Evolutionary conservation across 768 basidiomycete genomes (phyloP), one percentile per base, ranked within the genome.

Genomic region (Suillus americanus): DNA sequence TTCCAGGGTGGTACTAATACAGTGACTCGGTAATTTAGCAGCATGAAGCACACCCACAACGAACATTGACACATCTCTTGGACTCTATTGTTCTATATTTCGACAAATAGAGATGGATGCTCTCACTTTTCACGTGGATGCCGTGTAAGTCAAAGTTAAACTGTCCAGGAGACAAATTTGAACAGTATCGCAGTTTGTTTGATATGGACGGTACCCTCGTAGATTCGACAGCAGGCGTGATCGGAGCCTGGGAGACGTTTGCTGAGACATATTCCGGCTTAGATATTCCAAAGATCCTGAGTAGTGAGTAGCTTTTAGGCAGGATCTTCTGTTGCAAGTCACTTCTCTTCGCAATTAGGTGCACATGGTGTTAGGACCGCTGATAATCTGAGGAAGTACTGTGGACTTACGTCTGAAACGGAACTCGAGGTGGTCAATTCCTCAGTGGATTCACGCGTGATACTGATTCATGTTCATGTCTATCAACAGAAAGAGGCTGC

Each of bases 181-280:
- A 61, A 13, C 6, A 14, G n/a, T n/a, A 33, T 53, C 23, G 1
- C 64, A 91, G 90, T 64, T 79, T 92, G 16, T 91, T 91, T 71
- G 90, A 92, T 73, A 92, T 92, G 91, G 91, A 92, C 73, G 90
- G 90, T 62, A 94, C 91, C 40, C 80, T 92, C 60, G 82, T 91
- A 67, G 91, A 95, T 73, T 94, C 92, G 23, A 94, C 91, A 12
- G 85, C 86, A 37, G 93, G 91, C 50, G 92, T 96, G 38, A 78
- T 85, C 33, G 91, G 89, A 33, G 92, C 93, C 41, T 96, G 95
- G 95, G 80, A 88, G 61, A 77, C 80, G n/a, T 95, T 94, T 76
- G 83, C 83, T 57, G 73, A 86, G 71, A 82, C 84, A 64, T 95
- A 95, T 73, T 87, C 89, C 4, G 74, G 73, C 38, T 84, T 91